These are phyloP conservation scores for Trypanosoma boissoni DNA, from an alignment of 208 protist species.

Conservation along the genomic window DNA sequence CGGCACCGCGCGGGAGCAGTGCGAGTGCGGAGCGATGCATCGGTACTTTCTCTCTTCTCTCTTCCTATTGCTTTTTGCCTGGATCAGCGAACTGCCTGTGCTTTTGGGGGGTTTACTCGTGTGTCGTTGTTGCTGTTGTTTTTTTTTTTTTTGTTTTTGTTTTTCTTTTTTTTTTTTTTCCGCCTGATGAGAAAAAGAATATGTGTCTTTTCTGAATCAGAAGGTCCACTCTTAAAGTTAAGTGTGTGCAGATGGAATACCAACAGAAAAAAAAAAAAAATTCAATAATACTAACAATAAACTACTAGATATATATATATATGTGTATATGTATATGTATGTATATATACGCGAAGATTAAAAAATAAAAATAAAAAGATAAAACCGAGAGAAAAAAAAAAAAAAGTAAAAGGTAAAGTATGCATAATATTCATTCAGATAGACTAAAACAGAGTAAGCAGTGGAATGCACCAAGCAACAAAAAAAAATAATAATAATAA, in stretches of 20 bases:
- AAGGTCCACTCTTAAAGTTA: neutral
- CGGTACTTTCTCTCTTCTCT: too few relatives aligned
- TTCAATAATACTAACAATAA: too few relatives aligned
- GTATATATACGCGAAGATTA: neutral
- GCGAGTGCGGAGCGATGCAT: too few relatives aligned
- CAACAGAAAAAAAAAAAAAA: neutral
- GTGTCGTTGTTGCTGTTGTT: neutral
- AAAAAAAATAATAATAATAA: conserved; percentile 14
- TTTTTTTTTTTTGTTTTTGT: conserved; percentile 4
- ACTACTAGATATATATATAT: too few relatives aligned
- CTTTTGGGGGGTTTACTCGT: neutral
- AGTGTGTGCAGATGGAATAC: neutral
- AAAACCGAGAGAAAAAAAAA: neutral
- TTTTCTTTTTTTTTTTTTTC: conserved; percentile 1
- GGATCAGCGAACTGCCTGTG: neutral
- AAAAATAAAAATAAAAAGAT: neutral
- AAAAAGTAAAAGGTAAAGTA: neutral
- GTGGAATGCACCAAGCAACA: conserved; percentile 2
- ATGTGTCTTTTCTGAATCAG: neutral
- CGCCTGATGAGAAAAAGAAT: too few relatives aligned
- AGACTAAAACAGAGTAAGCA: conserved; percentile 1
- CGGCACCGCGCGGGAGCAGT: conserved; percentile 26
- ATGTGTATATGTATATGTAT: too few relatives aligned
- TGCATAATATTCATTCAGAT: conserved; percentile 1
- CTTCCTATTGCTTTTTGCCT: neutral